These are phyloP conservation scores for Vaccinium darrowii DNA, from an alignment of 148 eudicot genomes.

Conservation along the genomic window DNA sequence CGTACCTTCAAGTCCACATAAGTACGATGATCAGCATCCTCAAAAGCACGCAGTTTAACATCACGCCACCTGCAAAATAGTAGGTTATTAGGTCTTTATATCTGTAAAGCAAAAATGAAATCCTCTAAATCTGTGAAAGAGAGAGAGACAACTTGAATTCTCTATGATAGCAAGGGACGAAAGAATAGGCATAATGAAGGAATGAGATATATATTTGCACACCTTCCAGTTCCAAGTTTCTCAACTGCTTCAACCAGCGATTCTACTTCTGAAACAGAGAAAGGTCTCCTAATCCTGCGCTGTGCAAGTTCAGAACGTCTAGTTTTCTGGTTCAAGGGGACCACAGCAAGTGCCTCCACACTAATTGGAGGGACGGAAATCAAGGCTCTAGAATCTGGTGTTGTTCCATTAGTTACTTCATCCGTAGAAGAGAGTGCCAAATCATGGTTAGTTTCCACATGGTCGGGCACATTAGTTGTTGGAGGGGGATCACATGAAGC, in stretches of 20 bases:
- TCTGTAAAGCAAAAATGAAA: not conserved
- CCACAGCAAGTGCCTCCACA: slow-evolving; percentile 58
- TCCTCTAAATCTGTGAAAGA: not conserved
- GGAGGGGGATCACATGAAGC: slow-evolving; percentile 30
- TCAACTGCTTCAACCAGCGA: slow-evolving; percentile 96
- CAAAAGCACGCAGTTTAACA: slow-evolving; percentile 85
- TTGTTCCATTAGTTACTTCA: slow-evolving; percentile 28
- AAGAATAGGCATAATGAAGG: not conserved
- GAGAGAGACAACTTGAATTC: not conserved
- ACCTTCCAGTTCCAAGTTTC: slow-evolving; percentile 99
- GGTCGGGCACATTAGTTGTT: slow-evolving; percentile 35
- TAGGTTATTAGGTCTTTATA: not conserved
- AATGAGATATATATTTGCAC: not conserved
- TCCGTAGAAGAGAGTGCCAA: slow-evolving; percentile 39
- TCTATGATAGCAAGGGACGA: not conserved
- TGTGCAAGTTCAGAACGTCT: slow-evolving; percentile 76
- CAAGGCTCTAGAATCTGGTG: slow-evolving; percentile 59
- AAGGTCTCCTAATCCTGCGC: slow-evolving; percentile 91
- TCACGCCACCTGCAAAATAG: slow-evolving; percentile 87
- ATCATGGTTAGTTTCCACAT: slow-evolving; percentile 39
- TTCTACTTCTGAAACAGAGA: slow-evolving; percentile 92
- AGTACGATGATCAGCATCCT: slow-evolving; percentile 87
- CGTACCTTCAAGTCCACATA: slow-evolving; percentile 97
- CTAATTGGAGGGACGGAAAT: slow-evolving; percentile 51
- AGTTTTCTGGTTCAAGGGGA: slow-evolving; percentile 59